These are phyloP conservation scores for Cladosporium colombiae DNA, from an alignment of 2,329 filamentous ascomycete genomes.

Conservation along the genomic window DNA sequence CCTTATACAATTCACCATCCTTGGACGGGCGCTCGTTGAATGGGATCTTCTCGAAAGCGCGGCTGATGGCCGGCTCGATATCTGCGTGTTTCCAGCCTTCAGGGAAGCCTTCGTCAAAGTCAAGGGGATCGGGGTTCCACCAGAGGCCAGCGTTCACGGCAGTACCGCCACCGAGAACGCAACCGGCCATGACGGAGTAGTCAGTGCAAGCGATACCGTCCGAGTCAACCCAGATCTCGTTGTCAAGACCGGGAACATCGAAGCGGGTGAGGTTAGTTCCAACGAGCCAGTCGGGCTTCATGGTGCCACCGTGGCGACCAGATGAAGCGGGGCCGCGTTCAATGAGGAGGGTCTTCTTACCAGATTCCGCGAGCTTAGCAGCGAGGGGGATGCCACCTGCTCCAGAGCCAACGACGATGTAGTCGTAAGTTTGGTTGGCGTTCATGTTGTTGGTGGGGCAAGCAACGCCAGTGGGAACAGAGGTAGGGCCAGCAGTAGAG, in stretches of 20 bases:
- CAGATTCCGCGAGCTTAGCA: conserved; percentile 63
- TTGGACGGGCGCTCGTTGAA: conserved; percentile 66
- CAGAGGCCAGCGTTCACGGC: conserved; percentile 69
- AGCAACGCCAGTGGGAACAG: conserved; percentile 26
- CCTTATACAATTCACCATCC: conserved; percentile 65
- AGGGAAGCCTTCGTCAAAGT: conserved; percentile 75
- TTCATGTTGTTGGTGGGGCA: conserved; percentile 28
- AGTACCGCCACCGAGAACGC: conserved; percentile 67
- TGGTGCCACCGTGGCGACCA: conserved; percentile 63
- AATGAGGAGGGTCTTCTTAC: conserved; percentile 63
- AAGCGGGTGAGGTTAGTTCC: conserved; percentile 67
- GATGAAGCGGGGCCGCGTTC: conserved; percentile 57
- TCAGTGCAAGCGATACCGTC: conserved; percentile 67
- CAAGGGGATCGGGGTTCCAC: conserved; percentile 64
- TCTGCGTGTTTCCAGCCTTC: conserved; percentile 68
- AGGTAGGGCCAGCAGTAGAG: conserved; percentile 23
- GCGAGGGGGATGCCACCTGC: conserved; percentile 62
- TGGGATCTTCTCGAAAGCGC: conserved; percentile 69
- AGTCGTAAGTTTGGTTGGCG: conserved; percentile 57
- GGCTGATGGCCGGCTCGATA: conserved; percentile 59
- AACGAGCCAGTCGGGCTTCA: conserved; percentile 63
- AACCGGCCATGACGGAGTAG: conserved; percentile 72
- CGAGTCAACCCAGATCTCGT: conserved; percentile 67
- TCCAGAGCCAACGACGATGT: conserved; percentile 65
- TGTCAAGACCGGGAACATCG: conserved; percentile 70